Conservation (phyloP, 345 rosid genomes). For the Eucalyptus tenuipes region DNA sequence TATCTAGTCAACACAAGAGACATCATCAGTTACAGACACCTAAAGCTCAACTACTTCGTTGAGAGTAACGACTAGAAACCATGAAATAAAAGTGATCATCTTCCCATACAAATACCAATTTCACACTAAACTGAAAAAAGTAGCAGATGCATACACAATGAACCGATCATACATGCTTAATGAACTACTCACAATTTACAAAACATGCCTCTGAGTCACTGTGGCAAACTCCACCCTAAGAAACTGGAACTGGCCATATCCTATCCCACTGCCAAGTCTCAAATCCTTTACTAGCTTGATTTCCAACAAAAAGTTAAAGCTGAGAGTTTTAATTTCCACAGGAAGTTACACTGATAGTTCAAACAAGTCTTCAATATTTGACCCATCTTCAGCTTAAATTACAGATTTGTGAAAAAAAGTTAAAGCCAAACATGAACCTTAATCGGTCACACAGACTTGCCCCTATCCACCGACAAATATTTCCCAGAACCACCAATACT, state of each 20-base stretch:
- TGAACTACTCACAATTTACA: neutral
- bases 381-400: neutral
- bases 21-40: neutral
- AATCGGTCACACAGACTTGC: neutral
- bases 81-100: neutral
- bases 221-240: neutral
- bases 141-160: neutral
- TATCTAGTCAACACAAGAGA: slow-evolving; percentile 34
- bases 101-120: neutral
- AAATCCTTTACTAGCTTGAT: neutral
- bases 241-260: neutral
- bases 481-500: neutral
- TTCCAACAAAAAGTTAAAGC: neutral
- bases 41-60: neutral
- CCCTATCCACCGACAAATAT: neutral
- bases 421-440: neutral
- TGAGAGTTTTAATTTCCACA: neutral
- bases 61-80: neutral
- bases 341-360: neutral
- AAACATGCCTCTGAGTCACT: neutral
- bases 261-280: neutral
- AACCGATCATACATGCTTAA: neutral
- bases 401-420: neutral
- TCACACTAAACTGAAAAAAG: neutral
- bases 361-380: neutral